Conservation (phyloP, 2,329 filamentous ascomycete genomes). For the Ophiostoma sp. region DNA sequence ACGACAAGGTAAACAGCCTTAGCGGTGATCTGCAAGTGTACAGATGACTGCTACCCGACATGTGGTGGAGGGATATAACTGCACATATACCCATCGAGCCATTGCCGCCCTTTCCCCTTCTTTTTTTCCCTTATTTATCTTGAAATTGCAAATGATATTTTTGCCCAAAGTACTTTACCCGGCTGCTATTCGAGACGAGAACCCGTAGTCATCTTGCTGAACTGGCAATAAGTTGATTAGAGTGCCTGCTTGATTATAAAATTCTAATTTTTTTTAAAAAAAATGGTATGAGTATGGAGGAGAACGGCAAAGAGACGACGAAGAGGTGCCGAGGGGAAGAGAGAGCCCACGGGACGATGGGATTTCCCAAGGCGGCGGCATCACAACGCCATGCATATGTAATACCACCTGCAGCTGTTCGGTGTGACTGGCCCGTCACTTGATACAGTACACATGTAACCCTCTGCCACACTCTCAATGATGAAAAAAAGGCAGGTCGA, state of each 20-base stretch:
- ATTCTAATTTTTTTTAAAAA: too few species aligned
- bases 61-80: neutral
- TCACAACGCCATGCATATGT: neutral
- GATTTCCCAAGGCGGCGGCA: neutral
- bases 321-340: too few species aligned
- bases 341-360: neutral
- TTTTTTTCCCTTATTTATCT: neutral
- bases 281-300: too few species aligned
- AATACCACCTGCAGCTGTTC: neutral
- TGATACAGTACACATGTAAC: neutral
- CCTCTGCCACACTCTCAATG: too few species aligned
- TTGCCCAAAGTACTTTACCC: neutral
- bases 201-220: too few species aligned
- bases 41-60: neutral
- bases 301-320: too few species aligned
- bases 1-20: neutral
- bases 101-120: neutral
- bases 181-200: too few species aligned
- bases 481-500: too few species aligned
- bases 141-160: too few species aligned
- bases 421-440: constrained; percentile 1
- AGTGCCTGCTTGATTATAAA: too few species aligned
- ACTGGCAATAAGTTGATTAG: too few species aligned
- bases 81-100: neutral
- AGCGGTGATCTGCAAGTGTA: neutral